Base-by-base conservation (phyloP, 208 protist genomes). In the Crithidia fasciculata region DNA sequence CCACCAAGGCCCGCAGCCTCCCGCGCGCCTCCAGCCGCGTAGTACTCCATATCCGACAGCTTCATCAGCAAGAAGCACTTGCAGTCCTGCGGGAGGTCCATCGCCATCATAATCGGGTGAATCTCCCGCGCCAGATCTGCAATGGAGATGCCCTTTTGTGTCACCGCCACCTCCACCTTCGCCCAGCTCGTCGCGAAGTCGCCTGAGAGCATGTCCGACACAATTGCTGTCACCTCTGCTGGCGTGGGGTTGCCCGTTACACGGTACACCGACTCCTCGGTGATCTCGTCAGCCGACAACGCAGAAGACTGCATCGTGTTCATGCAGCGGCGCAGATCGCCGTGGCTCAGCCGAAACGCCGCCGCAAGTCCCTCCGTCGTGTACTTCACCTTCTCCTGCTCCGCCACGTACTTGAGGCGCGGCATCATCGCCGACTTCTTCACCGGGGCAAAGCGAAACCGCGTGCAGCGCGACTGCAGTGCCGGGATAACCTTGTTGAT, bases 361-460 rank as follows among this genome's bases (percentile, higher is more conserved):
- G 98, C 94, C 4, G 85, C 74, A 6, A 98, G 63, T 28, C 95
- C 98, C 36, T 97, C 94, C 2, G 84, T 76, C 0, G 89, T 96
- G 54, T 92, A 86, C 9, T 64, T 76, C 8, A 99, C 81, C 8
- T 83, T 64, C 80, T 99, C 97, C 28, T 82, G 45, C 55, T 92
- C 78, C 2, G 89, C 86, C n/a, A 99, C 87, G 54, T 91, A 76
- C 73, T 84, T 55, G 37, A 99, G 78, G 15, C 97, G 91, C 0
- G 85, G 79, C 49, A 93, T 63, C 81, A 98, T 96, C 40, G 94
- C 83, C 9, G 86, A 81, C 39, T 91, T 88, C 39, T 81, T 78
- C 9, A 99, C 92, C 36, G 98, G 98, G 5, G 84, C 88, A 74
- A 99, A 99, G 50, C 99, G 92, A 73, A 99, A 99, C n/a, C 97